phyloP scores from a whole-genome alignment of 2,329 filamentous ascomycete genomes.

The Didymella arachidicola region DNA sequence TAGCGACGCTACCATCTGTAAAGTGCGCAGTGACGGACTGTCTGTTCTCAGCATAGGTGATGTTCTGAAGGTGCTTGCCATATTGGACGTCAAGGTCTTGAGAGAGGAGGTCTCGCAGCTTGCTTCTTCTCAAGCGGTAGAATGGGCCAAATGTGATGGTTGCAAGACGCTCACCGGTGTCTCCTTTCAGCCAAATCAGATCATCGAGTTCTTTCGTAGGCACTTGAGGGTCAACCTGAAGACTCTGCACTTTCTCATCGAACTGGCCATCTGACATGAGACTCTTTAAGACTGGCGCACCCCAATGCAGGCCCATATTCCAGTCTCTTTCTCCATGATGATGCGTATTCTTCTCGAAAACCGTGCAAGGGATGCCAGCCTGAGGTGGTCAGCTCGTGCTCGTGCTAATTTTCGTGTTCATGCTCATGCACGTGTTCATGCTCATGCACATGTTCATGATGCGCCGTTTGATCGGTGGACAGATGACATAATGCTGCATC shows the following conservation, averaged over 20 bases:
- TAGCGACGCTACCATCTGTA: conserved; percentile 41
- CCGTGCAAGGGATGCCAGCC: conserved; percentile 54
- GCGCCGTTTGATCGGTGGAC: neutral
- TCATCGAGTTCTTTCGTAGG: conserved; percentile 48
- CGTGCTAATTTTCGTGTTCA: neutral
- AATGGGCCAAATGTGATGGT: conserved; percentile 46
- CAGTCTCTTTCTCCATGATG: conserved; percentile 62
- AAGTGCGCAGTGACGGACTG: conserved; percentile 48
- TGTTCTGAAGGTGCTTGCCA: conserved; percentile 49
- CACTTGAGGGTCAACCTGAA: conserved; percentile 61
- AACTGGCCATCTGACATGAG: conserved; percentile 62
- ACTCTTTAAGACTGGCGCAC: conserved; percentile 60
- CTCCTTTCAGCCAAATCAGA: conserved; percentile 45
- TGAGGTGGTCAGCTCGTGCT: conserved; percentile 26
- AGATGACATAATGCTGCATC: conserved; percentile 13
- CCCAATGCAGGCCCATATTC: conserved; percentile 72
- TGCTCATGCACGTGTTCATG: conserved; percentile 3
- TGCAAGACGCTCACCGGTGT: conserved; percentile 47
- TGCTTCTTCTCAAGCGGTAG: conserved; percentile 48
- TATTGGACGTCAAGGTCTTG: conserved; percentile 45
- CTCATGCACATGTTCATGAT: conserved; percentile 3
- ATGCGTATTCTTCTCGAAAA: conserved; percentile 65
- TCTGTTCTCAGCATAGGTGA: conserved; percentile 46
- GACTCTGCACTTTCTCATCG: conserved; percentile 59
- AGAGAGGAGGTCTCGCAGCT: conserved; percentile 44